phyloP scores from a whole-genome alignment of 805 yeast species.

The Cyberlindnera xishuangbannaensis region DNA sequence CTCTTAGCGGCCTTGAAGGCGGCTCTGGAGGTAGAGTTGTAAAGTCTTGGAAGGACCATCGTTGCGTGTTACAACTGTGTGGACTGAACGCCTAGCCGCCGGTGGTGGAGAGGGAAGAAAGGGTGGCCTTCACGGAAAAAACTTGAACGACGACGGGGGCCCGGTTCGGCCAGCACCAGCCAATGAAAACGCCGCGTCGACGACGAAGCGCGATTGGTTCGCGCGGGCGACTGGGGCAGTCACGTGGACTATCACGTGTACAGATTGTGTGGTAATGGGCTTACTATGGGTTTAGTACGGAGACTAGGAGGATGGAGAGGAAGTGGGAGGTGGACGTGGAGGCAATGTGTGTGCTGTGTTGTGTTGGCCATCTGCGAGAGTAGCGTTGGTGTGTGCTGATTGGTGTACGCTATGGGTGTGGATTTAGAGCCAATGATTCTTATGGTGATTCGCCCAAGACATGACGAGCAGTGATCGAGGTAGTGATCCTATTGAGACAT shows the following conservation, averaged over 20 bases:
- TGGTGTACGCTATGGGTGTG: no score
- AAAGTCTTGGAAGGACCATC: constrained; percentile 52
- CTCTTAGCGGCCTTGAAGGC: constrained; percentile 89
- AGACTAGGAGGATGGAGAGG: no score
- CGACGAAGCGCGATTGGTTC: constrained; percentile 8
- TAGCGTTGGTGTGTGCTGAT: no score
- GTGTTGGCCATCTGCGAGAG: no score
- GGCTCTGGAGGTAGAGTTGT: constrained; percentile 67
- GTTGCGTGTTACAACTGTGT: constrained; percentile 1
- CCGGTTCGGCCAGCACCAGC: constrained; percentile 9
- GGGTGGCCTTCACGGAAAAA: constrained; percentile 9
- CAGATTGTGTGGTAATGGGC: no score
- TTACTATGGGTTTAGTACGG: no score
- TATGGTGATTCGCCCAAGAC: no score
- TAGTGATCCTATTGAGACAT: no score
- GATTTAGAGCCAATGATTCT: no score
- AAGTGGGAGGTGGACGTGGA: not conserved
- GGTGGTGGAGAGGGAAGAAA: constrained; percentile 3
- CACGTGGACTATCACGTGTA: not conserved
- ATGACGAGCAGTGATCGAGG: no score
- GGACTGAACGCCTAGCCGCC: not conserved
- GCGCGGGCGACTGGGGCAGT: constrained; percentile 8
- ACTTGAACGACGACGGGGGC: constrained; percentile 7
- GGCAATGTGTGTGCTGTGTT: not conserved
- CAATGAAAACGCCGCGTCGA: constrained; percentile 9